Conservation (phyloP, 306 rosid genomes). For the Ormosia emarginata region DNA sequence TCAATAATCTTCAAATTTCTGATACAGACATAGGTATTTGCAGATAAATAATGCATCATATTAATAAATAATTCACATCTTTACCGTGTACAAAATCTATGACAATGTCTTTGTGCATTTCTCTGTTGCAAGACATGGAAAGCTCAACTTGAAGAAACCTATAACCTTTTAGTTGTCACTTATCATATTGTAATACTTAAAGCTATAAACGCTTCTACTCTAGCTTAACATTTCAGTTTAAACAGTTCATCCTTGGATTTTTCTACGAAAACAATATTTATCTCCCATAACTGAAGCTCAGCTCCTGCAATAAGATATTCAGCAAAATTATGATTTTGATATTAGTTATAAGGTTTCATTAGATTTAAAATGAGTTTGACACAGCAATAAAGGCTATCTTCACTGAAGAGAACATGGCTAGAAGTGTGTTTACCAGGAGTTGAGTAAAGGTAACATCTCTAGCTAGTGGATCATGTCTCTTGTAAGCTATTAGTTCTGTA, state of each 20-base stretch:
- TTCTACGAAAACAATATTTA: neutral
- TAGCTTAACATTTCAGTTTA: neutral
- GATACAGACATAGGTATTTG: neutral
- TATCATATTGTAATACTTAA: neutral
- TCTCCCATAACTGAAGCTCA: neutral
- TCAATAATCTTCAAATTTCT: neutral
- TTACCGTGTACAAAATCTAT: neutral
- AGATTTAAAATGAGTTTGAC: neutral
- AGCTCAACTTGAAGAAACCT: conserved; percentile 1
- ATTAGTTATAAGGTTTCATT: neutral
- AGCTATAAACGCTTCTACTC: neutral
- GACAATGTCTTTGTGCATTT: conserved; percentile 14
- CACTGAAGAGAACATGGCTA: neutral
- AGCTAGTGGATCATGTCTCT: neutral
- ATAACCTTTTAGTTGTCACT: neutral
- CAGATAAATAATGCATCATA: neutral
- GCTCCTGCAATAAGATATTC: neutral
- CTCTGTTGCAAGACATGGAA: conserved; percentile 13
- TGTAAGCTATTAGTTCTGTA: neutral
- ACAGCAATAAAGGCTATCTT: neutral
- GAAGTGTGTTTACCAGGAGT: neutral
- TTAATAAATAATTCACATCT: neutral
- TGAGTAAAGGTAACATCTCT: neutral
- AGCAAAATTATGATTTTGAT: neutral
- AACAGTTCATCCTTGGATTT: neutral